Evolutionary conservation across 805 yeast species (phyloP).

Genomic region (Monosporozyma unispora): DNA sequence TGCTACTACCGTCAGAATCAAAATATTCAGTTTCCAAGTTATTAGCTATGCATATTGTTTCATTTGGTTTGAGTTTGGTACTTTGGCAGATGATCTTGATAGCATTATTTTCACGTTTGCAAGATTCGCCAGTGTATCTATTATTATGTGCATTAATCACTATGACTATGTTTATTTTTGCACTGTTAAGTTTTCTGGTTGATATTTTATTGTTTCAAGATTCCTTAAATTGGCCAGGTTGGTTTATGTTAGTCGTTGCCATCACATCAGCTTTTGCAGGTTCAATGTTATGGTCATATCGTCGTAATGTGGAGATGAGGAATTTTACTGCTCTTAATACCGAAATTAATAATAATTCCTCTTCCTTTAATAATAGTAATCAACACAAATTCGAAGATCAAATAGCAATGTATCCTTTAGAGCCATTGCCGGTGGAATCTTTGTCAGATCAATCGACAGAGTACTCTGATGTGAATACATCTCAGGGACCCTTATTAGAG

Average conservation of each 20-base stretch:
- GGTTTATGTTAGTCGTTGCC: slow-evolving; percentile 69
- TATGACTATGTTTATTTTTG: slow-evolving; percentile 57
- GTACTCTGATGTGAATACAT: background rate
- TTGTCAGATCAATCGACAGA: background rate
- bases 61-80: slow-evolving; percentile 45
- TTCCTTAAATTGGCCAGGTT: slow-evolving; percentile 71
- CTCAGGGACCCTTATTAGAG: background rate
- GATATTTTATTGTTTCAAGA: slow-evolving; percentile 75
- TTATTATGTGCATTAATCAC: slow-evolving; percentile 45
- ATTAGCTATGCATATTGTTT: slow-evolving; percentile 58
- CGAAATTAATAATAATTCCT: background rate
- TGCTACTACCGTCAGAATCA: slow-evolving; percentile 50
- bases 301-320: slow-evolving; percentile 46
- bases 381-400: background rate
- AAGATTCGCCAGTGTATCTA: slow-evolving; percentile 35
- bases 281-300: slow-evolving; percentile 59
- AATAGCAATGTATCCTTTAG: background rate
- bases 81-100: slow-evolving; percentile 35
- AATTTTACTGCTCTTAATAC: slow-evolving; percentile 13
- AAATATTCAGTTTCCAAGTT: slow-evolving; percentile 50
- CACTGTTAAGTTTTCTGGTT: slow-evolving; percentile 67
- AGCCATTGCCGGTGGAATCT: background rate
- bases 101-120: slow-evolving; percentile 33
- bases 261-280: slow-evolving; percentile 55
- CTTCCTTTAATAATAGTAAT: background rate